A percentile compares a stretch with the other conserved stretches of the same genome.
phyloP scores from a whole-genome alignment of 2,329 filamentous ascomycete genomes.

The Penicillium palitans region DNA sequence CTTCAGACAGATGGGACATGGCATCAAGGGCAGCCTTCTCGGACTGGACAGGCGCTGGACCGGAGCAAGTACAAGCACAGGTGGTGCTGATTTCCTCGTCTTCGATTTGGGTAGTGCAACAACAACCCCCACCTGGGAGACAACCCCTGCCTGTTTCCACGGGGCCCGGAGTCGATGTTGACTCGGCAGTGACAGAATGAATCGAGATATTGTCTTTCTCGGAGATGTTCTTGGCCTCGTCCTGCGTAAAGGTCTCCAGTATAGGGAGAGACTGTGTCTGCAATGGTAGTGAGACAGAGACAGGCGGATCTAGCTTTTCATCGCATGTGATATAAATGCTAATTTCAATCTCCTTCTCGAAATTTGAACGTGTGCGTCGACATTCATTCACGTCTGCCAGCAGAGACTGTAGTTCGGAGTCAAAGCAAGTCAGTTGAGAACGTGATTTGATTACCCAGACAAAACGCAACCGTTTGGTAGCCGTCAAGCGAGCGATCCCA shows the following conservation, averaged over 20 bases:
- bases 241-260: neutral
- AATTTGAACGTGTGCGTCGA: constrained; percentile 32
- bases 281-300: constrained; percentile 28
- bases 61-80: constrained; percentile 41
- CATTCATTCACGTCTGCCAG: constrained; percentile 44
- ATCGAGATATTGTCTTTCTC: constrained; percentile 30
- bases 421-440: constrained; percentile 56
- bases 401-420: constrained; percentile 50
- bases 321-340: constrained; percentile 59
- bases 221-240: constrained; percentile 11
- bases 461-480: constrained; percentile 54
- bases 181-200: constrained; percentile 12
- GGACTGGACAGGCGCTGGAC: constrained; percentile 18
- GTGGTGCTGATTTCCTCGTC: constrained; percentile 44
- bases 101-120: constrained; percentile 51
- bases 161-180: constrained; percentile 10
- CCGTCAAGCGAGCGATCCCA: constrained; percentile 31
- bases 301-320: constrained; percentile 41
- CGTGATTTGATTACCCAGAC: constrained; percentile 61
- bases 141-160: constrained; percentile 19
- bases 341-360: constrained; percentile 50
- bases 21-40: constrained; percentile 8
- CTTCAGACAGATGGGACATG: neutral
- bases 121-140: constrained; percentile 44
- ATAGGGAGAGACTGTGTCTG: neutral